Evolutionary conservation across 306 rosid genomes (phyloP).

Genomic region (Prinsepia uniflora): DNA sequence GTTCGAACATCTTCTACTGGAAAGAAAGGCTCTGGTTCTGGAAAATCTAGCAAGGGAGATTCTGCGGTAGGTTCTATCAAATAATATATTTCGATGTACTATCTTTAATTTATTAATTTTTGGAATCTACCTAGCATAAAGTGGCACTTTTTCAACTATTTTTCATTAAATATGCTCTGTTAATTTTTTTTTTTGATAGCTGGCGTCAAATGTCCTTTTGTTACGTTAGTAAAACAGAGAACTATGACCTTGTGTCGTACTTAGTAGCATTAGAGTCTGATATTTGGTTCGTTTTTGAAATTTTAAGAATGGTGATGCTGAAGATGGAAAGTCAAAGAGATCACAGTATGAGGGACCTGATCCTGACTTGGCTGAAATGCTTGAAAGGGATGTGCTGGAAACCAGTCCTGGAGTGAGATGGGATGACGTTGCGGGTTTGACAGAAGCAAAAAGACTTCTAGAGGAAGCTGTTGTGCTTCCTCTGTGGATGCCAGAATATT

Average conservation of each 20-base stretch:
- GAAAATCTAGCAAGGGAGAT: constrained; percentile 68
- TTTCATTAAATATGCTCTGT: not conserved
- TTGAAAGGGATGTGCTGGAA: constrained; percentile 92
- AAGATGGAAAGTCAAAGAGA: constrained; percentile 79
- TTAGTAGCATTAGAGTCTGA: not conserved
- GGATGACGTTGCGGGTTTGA: constrained; percentile 96
- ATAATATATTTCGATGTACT: not conserved
- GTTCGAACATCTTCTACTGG: constrained; percentile 55
- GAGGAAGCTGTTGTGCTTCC: constrained; percentile 99
- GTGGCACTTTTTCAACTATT: not conserved
- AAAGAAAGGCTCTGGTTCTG: constrained; percentile 55
- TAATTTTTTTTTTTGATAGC: not conserved
- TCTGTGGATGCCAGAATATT: constrained; percentile 97
- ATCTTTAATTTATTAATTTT: not conserved
- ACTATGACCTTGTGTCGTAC: not conserved
- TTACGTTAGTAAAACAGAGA: not conserved
- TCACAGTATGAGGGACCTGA: constrained; percentile 93
- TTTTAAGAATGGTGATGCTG: constrained; percentile 67
- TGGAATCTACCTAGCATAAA: not conserved
- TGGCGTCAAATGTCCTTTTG: not conserved
- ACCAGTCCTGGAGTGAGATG: constrained; percentile 98
- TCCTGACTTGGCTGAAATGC: constrained; percentile 98
- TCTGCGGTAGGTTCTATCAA: constrained; percentile 44
- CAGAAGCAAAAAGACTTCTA: constrained; percentile 91
- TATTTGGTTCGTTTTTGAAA: constrained; percentile 12